These are phyloP conservation scores for Allium fistulosum DNA, from an alignment of 106 monocot species.

Conservation along the genomic window DNA sequence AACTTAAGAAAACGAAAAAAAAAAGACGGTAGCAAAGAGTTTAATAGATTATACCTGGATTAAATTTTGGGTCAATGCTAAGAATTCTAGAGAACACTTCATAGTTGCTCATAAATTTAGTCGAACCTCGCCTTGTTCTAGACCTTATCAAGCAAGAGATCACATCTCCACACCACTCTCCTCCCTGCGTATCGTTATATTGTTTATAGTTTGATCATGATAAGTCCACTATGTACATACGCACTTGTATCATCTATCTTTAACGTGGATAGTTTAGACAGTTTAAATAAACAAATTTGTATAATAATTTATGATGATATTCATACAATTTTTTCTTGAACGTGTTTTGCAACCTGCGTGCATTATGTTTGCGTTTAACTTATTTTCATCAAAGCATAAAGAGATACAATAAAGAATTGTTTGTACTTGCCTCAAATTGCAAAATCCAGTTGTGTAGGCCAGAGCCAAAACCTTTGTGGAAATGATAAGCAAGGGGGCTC, in stretches of 20 bases:
- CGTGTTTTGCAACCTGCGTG: too few relatives aligned
- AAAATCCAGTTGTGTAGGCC: constrained; percentile 66
- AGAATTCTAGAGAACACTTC: constrained; percentile 74
- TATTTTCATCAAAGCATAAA: too few relatives aligned
- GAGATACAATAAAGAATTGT: not conserved
- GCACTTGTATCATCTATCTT: too few relatives aligned
- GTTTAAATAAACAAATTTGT: not conserved
- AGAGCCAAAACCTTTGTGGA: constrained; percentile 43
- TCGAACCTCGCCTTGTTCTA: constrained; percentile 54
- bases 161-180: constrained; percentile 78
- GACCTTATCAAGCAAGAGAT: constrained; percentile 50
- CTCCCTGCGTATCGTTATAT: constrained; percentile 39
- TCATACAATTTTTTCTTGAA: too few relatives aligned
- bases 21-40: too few relatives aligned
- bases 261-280: too few relatives aligned
- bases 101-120: constrained; percentile 39
- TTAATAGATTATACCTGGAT: constrained; percentile 45
- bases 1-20: too few relatives aligned
- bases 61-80: constrained; percentile 34
- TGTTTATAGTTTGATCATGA: not conserved
- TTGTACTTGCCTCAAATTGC: constrained; percentile 55
- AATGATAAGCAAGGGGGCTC: constrained; percentile 70
- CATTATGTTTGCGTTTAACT: too few relatives aligned
- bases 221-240: too few relatives aligned
- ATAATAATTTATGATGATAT: too few relatives aligned